Base-by-base conservation (phyloP, 768 basidiomycete species). In the Coprinellus micaceus region DNA sequence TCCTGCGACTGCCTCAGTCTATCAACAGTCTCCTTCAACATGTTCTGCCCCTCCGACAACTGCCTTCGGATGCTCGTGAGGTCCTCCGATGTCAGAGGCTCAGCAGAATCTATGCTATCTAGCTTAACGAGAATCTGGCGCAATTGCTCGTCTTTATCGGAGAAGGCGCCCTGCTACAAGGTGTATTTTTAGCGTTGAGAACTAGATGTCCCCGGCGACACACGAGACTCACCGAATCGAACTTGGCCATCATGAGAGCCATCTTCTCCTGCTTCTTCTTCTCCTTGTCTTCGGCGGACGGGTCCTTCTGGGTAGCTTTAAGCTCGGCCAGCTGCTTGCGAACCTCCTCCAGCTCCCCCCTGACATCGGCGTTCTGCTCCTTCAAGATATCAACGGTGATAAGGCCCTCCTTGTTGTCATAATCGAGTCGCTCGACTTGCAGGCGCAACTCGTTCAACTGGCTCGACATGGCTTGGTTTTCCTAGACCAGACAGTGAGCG, bases 221-320 rank as follows among this genome's bases (percentile, higher is more conserved):
- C 36, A 58, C 36, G 48, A 40, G 21, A 75, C 89, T 66, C 61
- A 96, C 96, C 59, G 89, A 82, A 72, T 98, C 95, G 63, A 99
- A 96, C 71, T 96, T 95, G 57, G 96, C 93, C 96, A 99, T 98
- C 93, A 99, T 97, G 62, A 94, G 78, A 9, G 93, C 94, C 91
- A 99, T 92, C 81, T 98, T 98, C 77, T 98, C 96, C 66, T 96
- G 94, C 73, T 98, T 98, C 71, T 91, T 85, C 79, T 93, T 97
- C 79, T 99, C 97, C 76, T 95, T 98, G 69, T 98, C 97, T 70
- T 98, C 97, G 29, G 86, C 86, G 37, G 88, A 87, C 15, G 88
- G 83, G 58, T 91, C 90, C 71, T 88, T 90, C 71, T 94, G 91
- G 12, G 85, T 80, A 33, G 78, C 75, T 75, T 91, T 94, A 61